Base-by-base conservation (phyloP, 345 rosid genomes). In the Rhizophora mangle region DNA sequence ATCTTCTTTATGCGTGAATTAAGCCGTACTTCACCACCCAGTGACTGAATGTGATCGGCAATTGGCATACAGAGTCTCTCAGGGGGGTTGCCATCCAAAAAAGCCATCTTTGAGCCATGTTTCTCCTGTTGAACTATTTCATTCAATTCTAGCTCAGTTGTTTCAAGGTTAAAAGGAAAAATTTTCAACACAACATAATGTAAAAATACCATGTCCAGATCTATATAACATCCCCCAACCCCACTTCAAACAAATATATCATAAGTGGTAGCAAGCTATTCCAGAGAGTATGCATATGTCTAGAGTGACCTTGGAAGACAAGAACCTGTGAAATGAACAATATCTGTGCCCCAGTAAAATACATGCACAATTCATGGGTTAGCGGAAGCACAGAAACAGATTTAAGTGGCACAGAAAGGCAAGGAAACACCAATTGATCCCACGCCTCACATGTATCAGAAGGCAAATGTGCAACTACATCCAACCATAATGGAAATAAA, bases 91-190 rank as follows among this genome's bases (percentile, higher is more conserved):
- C 96, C 97, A 86, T 94, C 97, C 78, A 94, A 86, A 77, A 94
- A 94, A 59, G 97, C 98, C 93, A 94, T 91, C 82, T 94, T 94
- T 19, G 97, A 94, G 65, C 98, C 98, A 81, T 94, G 87, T 71
- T 94, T 94, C 81, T 91, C 97, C 97, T 93, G 87, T 83, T 62
- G 68, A 65, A 43, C 9, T 18, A 72, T 36, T 22, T 60, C 47
- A 46, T 51, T 64, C 27, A 8, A 53, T 67, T 77, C 64, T 69
- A 63, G 49, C 43, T 67, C 26, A 69, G 61, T 64, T 32, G 72
- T 5, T 63, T 31, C 31, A 20, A 24, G 64, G 61, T 61, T 34
- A 34, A 30, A 62, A 18, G 19, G 37, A 64, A n/a, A 22, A 21
- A 52, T 21, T 19, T 53, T 68, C 34, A 64, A 43, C 49, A 43